Evolutionary conservation across 2,329 filamentous ascomycete species (phyloP).

Genomic region (Fusarium ambrosium): DNA sequence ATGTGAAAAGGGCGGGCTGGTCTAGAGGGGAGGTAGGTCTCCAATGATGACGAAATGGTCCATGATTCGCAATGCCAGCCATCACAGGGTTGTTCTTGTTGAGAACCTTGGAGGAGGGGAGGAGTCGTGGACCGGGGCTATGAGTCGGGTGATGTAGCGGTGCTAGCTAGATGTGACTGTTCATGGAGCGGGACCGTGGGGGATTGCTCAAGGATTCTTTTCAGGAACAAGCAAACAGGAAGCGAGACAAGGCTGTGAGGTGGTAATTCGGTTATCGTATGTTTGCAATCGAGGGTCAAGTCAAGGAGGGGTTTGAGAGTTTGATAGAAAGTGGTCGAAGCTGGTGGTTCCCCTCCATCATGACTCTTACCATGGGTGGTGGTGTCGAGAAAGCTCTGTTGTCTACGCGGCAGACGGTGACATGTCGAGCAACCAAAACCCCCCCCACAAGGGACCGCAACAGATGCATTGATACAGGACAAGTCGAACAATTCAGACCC

Average conservation of each 20-base stretch:
- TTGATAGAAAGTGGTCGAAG: not conserved
- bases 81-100: conserved; percentile 19
- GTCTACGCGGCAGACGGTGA: conserved; percentile 20
- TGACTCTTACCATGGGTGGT: conserved; percentile 4
- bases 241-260: not conserved
- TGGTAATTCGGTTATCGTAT: not conserved
- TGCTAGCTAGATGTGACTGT: conserved; percentile 15
- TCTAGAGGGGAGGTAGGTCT: conserved; percentile 8
- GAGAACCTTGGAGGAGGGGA: conserved; percentile 1
- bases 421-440: conserved; percentile 33
- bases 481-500: conserved; percentile 29
- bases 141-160: conserved; percentile 32
- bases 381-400: conserved; percentile 27
- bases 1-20: conserved; percentile 30
- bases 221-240: not conserved
- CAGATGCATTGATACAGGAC: conserved; percentile 34
- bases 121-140: conserved; percentile 13
- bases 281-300: not conserved
- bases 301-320: not conserved
- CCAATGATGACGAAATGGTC: conserved; percentile 36
- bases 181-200: conserved; percentile 23
- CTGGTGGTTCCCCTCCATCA: not conserved
- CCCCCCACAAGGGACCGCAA: conserved; percentile 32
- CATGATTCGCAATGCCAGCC: conserved; percentile 24
- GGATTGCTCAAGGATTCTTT: not conserved